Base-by-base conservation (phyloP, 1,284 basidiomycete species). In the Apiotrichum domesticum region DNA sequence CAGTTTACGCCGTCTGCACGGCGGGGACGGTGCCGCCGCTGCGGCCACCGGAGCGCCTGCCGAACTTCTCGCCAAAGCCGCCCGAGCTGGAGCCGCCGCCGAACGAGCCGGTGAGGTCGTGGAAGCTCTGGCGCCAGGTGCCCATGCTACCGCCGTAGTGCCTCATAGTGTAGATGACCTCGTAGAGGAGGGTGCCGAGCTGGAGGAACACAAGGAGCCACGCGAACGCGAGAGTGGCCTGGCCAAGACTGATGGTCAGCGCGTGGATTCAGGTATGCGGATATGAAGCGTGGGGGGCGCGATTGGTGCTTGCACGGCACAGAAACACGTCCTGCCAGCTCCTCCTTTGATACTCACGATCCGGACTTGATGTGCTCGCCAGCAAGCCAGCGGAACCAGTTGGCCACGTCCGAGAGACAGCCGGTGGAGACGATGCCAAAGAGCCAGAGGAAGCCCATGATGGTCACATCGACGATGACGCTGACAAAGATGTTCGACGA, bases 121-220 rank as follows among this genome's bases (percentile, higher is more conserved):
- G 57, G 65, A 73, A 69, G 5, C 65, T 62, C 33, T 64, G 67
- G 33, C 58, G 53, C 71, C 71, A 73, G 32, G 61, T 64, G 29
- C 55, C 13, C 35, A 59, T 47, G 39, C 54, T 46, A 33, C 56
- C 49, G 33, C 67, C 70, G 56, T 59, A 61, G 62, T 65, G 59
- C 21, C 43, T 56, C 47, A 71, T 50, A 15, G 66, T 67, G 59
- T 63, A 66, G 55, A 64, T 61, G 49, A 72, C 63, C 56, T 72
- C 63, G 52, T 62, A 58, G 51, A 69, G 52, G 56, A 73, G 63
- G 52, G 70, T 66, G 49, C 63, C 70, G 39, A 72, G 55, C 51
- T 70, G 58, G 63, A 70, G 68, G 47, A 66, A 58, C 47, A 74
- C 53, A 14, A 72, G 71, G 49, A 75, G 66, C 70, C 70, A 74